A percentile compares a stretch with the other conserved stretches of the same genome.
These are phyloP conservation scores for Boletus barrowsii DNA, from an alignment of 768 basidiomycete species.

Conservation along the genomic window DNA sequence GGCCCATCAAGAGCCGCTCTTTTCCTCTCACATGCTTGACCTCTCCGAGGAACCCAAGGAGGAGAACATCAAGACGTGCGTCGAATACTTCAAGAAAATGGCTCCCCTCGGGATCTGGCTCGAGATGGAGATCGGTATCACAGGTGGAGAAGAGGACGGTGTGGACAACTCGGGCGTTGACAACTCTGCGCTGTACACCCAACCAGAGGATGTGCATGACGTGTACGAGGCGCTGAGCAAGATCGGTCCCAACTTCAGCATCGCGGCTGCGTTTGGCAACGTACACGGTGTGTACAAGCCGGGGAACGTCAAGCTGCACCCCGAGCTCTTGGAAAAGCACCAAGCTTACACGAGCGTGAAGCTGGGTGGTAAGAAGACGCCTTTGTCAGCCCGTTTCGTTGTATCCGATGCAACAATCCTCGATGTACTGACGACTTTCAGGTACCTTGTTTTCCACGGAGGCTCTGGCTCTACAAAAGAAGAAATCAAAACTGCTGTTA, in stretches of 20 bases:
- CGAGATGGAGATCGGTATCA: slow-evolving; percentile 99
- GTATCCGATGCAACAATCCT: background rate
- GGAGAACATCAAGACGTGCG: slow-evolving; percentile 92
- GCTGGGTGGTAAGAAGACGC: slow-evolving; percentile 66
- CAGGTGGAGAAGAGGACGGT: slow-evolving; percentile 98
- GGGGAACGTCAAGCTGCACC: slow-evolving; percentile 92
- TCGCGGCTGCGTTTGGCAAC: slow-evolving; percentile 98
- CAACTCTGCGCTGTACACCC: slow-evolving; percentile 92
- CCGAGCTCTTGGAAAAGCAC: slow-evolving; percentile 89
- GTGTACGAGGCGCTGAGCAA: slow-evolving; percentile 80
- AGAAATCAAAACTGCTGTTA: slow-evolving; percentile 90
- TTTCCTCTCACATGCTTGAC: slow-evolving; percentile 99
- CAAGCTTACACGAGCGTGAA: slow-evolving; percentile 72
- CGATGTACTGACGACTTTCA: slow-evolving; percentile 25
- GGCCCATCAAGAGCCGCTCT: slow-evolving; percentile 80
- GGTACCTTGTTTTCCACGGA: slow-evolving; percentile 99
- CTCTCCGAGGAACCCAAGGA: slow-evolving; percentile 91
- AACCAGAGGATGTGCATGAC: slow-evolving; percentile 94
- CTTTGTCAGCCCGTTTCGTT: slow-evolving; percentile 57
- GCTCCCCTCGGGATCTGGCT: slow-evolving; percentile 90
- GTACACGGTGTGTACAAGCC: slow-evolving; percentile 99
- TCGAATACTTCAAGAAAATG: slow-evolving; percentile 94
- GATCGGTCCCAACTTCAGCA: slow-evolving; percentile 92
- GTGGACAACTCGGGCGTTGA: slow-evolving; percentile 97
- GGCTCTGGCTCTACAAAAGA: slow-evolving; percentile 97